Evolutionary conservation across 495 filamentous ascomycete species (phyloP), one percentile per base, ranked within the genome.

Genomic region (Podospora pseudoanserina): DNA sequence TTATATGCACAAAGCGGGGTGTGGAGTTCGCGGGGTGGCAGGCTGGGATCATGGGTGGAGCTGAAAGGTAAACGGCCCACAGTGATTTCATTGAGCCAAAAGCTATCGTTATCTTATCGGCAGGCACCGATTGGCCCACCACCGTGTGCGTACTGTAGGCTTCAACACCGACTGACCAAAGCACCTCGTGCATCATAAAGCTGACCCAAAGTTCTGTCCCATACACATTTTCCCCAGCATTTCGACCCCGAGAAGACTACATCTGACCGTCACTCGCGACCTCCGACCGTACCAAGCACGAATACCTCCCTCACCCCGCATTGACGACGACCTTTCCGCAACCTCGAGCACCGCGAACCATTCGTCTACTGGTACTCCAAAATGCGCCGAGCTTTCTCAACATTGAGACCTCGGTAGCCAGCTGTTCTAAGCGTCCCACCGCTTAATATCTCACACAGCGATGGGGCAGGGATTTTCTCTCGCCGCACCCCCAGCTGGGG

Each of bases 391-490:
- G 44, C 11, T 56, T 39, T 20, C 9, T n/a, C 28, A 26, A 27
- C 19, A 23, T n/a, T 59, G 11, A 54, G 28, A 59, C 49, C 54
- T 23, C 67, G 70, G 64, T 71, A 71, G 70, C 56, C 66, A 60
- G 70, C 1, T 11, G 49, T 4, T 15, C 34, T 57, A 39, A 11
- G 19, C 18, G 63, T 30, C 57, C 15, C 11, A 27, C 7, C 39
- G 39, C 39, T 49, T 18, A 11, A 49, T 18, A 49, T 16, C 66
- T 63, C 56, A 61, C 56, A 61, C 67, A 23, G 87, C 63, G 72
- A 99, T 99, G 96, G 96, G 96, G 67, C 96, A 99, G 84, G 93
- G 91, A 74, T 97, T 96, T 80, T 98, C 96, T 70, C 86, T 96
- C 66, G 90, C 92, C 28, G 91, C 93, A 67, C 89, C 96, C 67